Percentiles rank a stretch among this genome's conserved stretches.
These are phyloP conservation scores for Cymbopogon flexuosus DNA, from an alignment of 202 grass and related monocot genomes.

Conservation along the genomic window DNA sequence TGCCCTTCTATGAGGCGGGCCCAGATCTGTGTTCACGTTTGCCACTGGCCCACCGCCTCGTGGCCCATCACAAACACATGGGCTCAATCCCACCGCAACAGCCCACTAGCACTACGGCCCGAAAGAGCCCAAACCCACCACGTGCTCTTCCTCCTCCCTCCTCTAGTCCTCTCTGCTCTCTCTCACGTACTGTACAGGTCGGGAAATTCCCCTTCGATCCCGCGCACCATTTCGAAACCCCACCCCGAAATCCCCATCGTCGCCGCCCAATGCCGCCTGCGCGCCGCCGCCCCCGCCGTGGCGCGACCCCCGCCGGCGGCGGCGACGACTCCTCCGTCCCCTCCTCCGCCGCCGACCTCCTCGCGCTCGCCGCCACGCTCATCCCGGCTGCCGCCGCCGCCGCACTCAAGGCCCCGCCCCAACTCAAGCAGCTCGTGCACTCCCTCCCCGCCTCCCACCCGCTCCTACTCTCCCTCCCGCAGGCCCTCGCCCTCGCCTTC, in stretches of 20 bases:
- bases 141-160: background rate
- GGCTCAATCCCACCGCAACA: background rate
- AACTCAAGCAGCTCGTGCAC: constrained; percentile 47
- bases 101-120: background rate
- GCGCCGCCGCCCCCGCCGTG: constrained; percentile 28
- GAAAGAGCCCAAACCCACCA: background rate
- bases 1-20: no score
- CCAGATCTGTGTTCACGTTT: no score
- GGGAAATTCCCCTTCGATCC: constrained; percentile 19
- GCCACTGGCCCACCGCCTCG: no score
- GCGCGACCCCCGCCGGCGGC: background rate
- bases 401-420: constrained; percentile 28
- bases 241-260: background rate
- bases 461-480: constrained; percentile 38
- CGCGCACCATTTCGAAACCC: constrained; percentile 40
- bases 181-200: no score
- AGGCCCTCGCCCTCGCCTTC: constrained; percentile 7
- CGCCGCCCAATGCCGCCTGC: constrained; percentile 31
- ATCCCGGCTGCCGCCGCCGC: background rate
- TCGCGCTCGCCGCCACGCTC: constrained; percentile 29
- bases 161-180: background rate
- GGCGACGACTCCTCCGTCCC: background rate
- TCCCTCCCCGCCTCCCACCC: constrained; percentile 38
- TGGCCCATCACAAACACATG: no score
- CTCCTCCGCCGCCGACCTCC: constrained; percentile 32